Percentiles rank a stretch among this genome's conserved stretches.
Conservation (phyloP, 257 asterid species). For the Nemophila menziesii region DNA sequence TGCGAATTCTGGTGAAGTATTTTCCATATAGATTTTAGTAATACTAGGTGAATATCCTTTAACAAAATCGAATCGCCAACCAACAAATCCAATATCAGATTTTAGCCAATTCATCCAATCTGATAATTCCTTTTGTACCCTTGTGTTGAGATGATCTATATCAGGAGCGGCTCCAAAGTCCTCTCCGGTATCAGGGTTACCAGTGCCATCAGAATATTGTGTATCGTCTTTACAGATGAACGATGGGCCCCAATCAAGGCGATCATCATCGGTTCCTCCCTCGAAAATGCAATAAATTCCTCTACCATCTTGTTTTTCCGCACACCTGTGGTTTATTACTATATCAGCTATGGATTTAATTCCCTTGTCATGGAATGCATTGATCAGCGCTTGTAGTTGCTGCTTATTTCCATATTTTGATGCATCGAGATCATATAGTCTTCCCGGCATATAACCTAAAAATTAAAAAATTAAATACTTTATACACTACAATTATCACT, state of each 20-base stretch:
- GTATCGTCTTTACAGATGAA: constrained; percentile 51
- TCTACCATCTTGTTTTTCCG: constrained; percentile 46
- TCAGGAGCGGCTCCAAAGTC: constrained; percentile 46
- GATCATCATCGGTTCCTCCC: constrained; percentile 70
- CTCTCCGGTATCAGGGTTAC: constrained; percentile 61
- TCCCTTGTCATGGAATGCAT: constrained; percentile 32
- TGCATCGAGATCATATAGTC: constrained; percentile 66
- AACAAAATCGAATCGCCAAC: constrained; percentile 75
- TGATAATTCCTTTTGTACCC: constrained; percentile 54
- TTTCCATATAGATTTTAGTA: constrained; percentile 45
- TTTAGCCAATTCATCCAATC: constrained; percentile 94
- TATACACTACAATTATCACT: not conserved
- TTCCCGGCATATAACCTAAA: constrained; percentile 68
- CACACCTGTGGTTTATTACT: constrained; percentile 76
- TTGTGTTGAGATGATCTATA: constrained; percentile 57
- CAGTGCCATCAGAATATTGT: constrained; percentile 51
- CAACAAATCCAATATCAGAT: constrained; percentile 55
- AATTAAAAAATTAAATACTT: not conserved
- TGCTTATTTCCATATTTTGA: constrained; percentile 52
- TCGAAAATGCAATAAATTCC: constrained; percentile 68
- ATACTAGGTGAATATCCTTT: constrained; percentile 48
- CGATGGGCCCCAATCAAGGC: constrained; percentile 85
- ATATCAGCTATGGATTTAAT: constrained; percentile 66
- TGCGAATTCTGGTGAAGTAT: constrained; percentile 54
- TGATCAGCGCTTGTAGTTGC: constrained; percentile 36